Evolutionary conservation across 352 stramenopile species (phyloP), one percentile per base, ranked within the genome.

Genomic region (Pythium aristosporum): DNA sequence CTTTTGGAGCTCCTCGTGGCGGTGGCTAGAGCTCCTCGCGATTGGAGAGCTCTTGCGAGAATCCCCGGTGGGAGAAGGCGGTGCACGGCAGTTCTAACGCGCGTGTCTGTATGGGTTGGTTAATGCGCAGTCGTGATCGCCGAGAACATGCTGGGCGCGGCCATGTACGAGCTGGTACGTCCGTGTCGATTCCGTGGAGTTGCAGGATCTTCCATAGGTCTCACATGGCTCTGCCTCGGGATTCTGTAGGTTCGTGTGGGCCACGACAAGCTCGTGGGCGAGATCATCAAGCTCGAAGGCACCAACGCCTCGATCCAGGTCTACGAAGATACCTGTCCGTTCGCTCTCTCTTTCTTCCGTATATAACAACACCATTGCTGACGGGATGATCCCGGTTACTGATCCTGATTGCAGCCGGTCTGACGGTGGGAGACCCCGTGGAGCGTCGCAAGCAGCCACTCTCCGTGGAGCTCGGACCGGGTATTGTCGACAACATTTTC

Each of bases 401-500:
- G n/a, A 30, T 36, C 4, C 18, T 12, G 9, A 48, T 6, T 56
- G 28, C 60, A 87, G 78, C 87, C 16, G 98, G 98, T 54, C 76
- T 99, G 48, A 99, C 96, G 11, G 97, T 99, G 44, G 98, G 97
- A 23, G 97, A 99, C 75, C 97, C 97, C 10, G 98, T 99, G 32
- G 87, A 99, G 60, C 87, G 98, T 55, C 98, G 97, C 70, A 98
- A 98, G 69, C 88, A 98, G 75, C 97, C 98, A 44, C 80, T 99
- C 49, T 99, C 94, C 4, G 97, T 99, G 30, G 97, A 99, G 69
- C 87, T 99, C 9, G 98, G 98, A 28, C 98, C 98, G n/a, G 98
- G 98, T 65, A 99, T 99, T 71, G 99, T 99, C 81, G 97, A 97
- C 69, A 99, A 98, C 58, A 99, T 99, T 83, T 99, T 99, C 66